Evolutionary conservation across 305 asterid genomes (phyloP).

Genomic region (Fraxinus sp.): DNA sequence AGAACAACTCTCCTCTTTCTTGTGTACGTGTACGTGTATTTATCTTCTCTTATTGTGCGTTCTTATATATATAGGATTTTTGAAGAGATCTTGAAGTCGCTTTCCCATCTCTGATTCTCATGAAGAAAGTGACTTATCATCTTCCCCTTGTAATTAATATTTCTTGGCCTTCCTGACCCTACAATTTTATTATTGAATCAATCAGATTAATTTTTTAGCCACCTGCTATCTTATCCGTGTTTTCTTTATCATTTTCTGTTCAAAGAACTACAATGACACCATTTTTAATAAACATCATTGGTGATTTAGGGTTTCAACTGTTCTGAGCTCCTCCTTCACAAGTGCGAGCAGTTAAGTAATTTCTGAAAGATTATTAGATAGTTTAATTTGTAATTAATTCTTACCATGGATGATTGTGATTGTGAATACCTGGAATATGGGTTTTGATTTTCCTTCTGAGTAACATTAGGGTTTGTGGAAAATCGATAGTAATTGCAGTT

Average conservation of each 20-base stretch:
- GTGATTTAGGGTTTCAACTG: conserved; percentile 3
- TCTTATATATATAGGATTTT: background rate
- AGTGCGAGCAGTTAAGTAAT: background rate
- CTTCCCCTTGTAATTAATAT: conserved; percentile 24
- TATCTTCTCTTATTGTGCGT: background rate
- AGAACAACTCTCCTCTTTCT: background rate
- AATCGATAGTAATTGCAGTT: background rate
- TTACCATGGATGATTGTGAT: background rate
- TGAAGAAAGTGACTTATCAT: conserved; percentile 80
- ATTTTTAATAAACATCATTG: background rate
- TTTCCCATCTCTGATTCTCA: conserved; percentile 81
- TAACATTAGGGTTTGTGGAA: conserved; percentile 33
- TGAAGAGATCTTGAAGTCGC: conserved; percentile 39
- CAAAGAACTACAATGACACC: background rate
- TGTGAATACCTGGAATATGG: background rate
- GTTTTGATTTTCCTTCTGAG: background rate
- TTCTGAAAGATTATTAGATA: background rate
- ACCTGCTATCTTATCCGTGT: conserved; percentile 7
- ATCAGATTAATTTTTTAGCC: background rate
- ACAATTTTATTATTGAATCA: background rate
- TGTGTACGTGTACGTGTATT: background rate
- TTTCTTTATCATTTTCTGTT: background rate
- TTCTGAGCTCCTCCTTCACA: background rate
- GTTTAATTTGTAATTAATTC: background rate
- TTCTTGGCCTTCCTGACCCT: conserved; percentile 23